Conservation (phyloP, 345 rosid genomes). For the Camelina hispida region DNA sequence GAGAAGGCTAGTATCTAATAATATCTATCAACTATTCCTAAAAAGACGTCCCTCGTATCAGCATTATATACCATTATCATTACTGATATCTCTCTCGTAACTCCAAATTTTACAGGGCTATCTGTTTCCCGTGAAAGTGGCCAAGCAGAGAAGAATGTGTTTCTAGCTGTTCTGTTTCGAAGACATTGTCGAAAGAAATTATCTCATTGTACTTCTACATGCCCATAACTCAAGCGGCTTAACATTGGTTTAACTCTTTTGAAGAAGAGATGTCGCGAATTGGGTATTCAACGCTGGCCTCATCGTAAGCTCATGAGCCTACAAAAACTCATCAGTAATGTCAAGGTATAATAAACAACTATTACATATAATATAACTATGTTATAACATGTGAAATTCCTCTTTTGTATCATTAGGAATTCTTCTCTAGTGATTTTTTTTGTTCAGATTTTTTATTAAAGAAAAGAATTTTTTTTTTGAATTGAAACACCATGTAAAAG, state of each 20-base stretch:
- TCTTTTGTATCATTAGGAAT: not conserved
- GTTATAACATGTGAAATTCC: not conserved
- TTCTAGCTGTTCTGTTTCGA: constrained; percentile 21
- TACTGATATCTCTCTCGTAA: no score
- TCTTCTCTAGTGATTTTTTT: no score
- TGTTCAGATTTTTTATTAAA: no score
- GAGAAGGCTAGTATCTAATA: no score
- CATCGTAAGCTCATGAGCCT: constrained; percentile 66
- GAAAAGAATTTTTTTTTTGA: not conserved
- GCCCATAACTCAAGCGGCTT: constrained; percentile 64
- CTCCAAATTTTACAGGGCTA: no score
- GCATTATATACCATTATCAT: no score
- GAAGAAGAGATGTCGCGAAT: constrained; percentile 66
- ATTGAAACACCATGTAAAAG: not conserved
- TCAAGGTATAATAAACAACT: constrained; percentile 45
- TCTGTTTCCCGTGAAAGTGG: no score
- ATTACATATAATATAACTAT: not conserved
- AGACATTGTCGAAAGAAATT: constrained; percentile 43
- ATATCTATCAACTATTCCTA: no score
- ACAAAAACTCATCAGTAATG: constrained; percentile 51
- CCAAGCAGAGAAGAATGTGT: constrained; percentile 18
- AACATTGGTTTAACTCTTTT: constrained; percentile 62
- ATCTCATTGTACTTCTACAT: constrained; percentile 56
- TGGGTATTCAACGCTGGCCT: constrained; percentile 67
- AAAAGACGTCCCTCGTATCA: no score